These are phyloP conservation scores for Backusella sp. DNA, from an alignment of 192 early-diverging fungal genomes.

Conservation along the genomic window DNA sequence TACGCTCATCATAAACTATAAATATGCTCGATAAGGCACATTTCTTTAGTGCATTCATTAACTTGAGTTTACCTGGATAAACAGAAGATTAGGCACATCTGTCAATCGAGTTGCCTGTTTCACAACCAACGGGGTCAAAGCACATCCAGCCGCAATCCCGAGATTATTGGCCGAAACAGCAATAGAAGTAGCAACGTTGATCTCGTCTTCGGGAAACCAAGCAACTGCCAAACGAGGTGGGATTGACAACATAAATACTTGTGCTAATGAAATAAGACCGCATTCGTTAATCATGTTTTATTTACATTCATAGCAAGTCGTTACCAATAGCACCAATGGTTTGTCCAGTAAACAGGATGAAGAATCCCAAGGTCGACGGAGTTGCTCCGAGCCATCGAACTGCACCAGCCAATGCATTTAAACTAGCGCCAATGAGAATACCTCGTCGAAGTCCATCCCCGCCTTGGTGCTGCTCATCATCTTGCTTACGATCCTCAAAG, in stretches of 20 bases:
- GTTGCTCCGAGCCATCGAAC: constrained; percentile 38
- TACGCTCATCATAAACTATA: constrained; percentile 18
- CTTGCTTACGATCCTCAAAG: constrained; percentile 28
- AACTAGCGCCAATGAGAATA: constrained; percentile 36
- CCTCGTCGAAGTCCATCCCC: constrained; percentile 35
- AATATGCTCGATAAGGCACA: background rate
- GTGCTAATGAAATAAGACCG: constrained; percentile 12
- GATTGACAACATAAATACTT: constrained; percentile 37
- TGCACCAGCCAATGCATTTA: constrained; percentile 32
- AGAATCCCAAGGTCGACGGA: constrained; percentile 31
- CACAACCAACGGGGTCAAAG: constrained; percentile 38
- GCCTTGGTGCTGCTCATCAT: background rate
- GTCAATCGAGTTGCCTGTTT: constrained; percentile 24
- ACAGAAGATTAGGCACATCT: constrained; percentile 38
- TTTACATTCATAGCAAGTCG: background rate
- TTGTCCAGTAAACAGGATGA: constrained; percentile 36
- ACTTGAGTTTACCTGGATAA: constrained; percentile 25
- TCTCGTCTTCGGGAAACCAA: constrained; percentile 40
- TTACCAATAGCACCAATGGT: constrained; percentile 36
- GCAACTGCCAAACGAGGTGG: constrained; percentile 39
- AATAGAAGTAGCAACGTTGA: constrained; percentile 42
- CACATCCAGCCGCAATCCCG: constrained; percentile 43
- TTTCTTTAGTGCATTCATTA: background rate
- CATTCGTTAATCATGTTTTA: no score
- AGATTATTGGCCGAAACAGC: constrained; percentile 43